These are phyloP conservation scores for Lipomyces yamadae DNA, from an alignment of 805 yeast genomes.

Conservation along the genomic window DNA sequence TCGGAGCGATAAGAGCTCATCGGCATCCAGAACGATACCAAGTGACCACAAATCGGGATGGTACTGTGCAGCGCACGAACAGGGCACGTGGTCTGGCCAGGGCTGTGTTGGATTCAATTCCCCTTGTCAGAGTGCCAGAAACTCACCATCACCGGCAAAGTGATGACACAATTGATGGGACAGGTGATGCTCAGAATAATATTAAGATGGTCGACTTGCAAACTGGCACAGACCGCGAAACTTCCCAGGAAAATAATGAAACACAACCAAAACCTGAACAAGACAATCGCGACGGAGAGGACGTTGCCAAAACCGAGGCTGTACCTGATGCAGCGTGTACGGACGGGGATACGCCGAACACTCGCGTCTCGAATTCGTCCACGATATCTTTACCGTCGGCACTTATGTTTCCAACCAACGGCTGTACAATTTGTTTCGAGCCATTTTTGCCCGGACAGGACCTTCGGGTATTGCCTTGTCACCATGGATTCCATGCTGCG, in stretches of 20 bases:
- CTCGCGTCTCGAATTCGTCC: not conserved
- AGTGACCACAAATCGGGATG: conserved; percentile 29
- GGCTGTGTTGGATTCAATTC: conserved; percentile 47
- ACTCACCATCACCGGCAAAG: conserved; percentile 7
- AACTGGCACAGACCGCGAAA: not conserved
- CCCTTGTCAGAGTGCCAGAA: conserved; percentile 41
- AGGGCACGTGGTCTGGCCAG: conserved; percentile 47
- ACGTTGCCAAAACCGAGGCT: not conserved
- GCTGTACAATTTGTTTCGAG: conserved; percentile 83
- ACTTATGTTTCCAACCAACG: conserved; percentile 42
- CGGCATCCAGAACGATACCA: conserved; percentile 46
- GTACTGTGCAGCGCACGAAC: conserved; percentile 30
- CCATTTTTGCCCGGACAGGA: conserved; percentile 63
- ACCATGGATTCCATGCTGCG: conserved; percentile 79
- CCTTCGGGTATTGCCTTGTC: conserved; percentile 73
- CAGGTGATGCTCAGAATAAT: not conserved
- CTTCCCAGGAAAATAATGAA: not conserved
- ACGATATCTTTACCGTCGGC: conserved; percentile 11
- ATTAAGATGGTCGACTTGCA: conserved; percentile 16
- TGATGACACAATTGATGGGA: not conserved
- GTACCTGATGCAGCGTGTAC: not conserved
- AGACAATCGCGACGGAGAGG: conserved; percentile 2
- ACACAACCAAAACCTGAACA: not conserved
- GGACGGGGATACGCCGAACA: not conserved
- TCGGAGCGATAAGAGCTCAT: conserved; percentile 46